Evolutionary conservation across 768 basidiomycete genomes (phyloP).

Genomic region (Tubosaeta brunneosetosa): DNA sequence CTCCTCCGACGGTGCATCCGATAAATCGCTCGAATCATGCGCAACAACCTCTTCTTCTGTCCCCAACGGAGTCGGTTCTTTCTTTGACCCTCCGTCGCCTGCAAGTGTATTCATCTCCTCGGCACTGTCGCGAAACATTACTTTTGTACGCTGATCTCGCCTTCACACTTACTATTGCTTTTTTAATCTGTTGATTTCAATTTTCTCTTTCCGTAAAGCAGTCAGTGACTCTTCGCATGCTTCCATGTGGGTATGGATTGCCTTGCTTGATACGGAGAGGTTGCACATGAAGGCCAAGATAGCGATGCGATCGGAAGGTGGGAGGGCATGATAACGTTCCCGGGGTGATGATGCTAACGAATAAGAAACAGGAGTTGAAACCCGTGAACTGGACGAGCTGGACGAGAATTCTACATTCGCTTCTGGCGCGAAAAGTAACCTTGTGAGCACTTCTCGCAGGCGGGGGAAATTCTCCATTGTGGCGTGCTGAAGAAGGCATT

Average conservation of each 20-base stretch:
- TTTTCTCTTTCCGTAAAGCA: slow-evolving; percentile 90
- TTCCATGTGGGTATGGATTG: slow-evolving; percentile 86
- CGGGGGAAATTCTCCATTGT: slow-evolving; percentile 67
- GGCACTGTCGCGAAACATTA: slow-evolving; percentile 37
- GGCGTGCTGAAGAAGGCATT: slow-evolving; percentile 53
- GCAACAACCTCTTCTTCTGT: slow-evolving; percentile 52
- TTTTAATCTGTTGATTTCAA: slow-evolving; percentile 87
- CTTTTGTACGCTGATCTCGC: slow-evolving; percentile 6
- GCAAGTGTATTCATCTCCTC: slow-evolving; percentile 71
- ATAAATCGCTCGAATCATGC: slow-evolving; percentile 68
- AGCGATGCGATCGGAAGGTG: slow-evolving; percentile 74
- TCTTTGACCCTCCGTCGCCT: slow-evolving; percentile 49
- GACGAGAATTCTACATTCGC: slow-evolving; percentile 36
- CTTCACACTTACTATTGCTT: slow-evolving; percentile 71
- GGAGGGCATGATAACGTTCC: slow-evolving; percentile 69
- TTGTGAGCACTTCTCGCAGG: slow-evolving; percentile 65
- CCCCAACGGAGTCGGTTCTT: slow-evolving; percentile 38
- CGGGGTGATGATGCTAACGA: slow-evolving; percentile 47
- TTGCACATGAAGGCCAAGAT: slow-evolving; percentile 89
- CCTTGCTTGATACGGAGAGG: slow-evolving; percentile 84
- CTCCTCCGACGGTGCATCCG: slow-evolving; percentile 62
- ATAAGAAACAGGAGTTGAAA: slow-evolving; percentile 43
- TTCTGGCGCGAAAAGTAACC: slow-evolving; percentile 68
- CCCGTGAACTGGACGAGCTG: slow-evolving; percentile 45
- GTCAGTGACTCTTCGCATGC: slow-evolving; percentile 86